These are phyloP conservation scores for Zasmidium citrigriseum DNA, from an alignment of 2,329 filamentous ascomycete genomes.

Conservation along the genomic window DNA sequence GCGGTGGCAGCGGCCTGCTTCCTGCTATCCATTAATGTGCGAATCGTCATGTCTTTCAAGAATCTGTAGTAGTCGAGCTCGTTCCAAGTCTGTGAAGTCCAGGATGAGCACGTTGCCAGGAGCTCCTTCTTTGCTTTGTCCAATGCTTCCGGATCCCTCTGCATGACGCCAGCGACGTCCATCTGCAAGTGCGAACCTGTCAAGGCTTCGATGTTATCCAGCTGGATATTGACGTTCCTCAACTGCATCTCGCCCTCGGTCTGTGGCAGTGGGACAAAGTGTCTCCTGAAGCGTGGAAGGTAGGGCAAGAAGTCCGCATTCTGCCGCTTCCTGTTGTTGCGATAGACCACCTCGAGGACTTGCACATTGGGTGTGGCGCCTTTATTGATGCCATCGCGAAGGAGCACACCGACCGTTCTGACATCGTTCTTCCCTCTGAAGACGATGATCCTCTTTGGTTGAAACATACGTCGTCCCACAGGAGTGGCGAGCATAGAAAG, in stretches of 20 bases:
- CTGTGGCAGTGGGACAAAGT: slow-evolving; percentile 68
- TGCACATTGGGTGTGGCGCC: slow-evolving; percentile 70
- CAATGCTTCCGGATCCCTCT: slow-evolving; percentile 48
- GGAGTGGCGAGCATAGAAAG: slow-evolving; percentile 75
- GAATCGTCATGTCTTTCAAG: slow-evolving; percentile 78
- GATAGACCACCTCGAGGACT: slow-evolving; percentile 70
- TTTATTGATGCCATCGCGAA: slow-evolving; percentile 71
- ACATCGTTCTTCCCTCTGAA: slow-evolving; percentile 78
- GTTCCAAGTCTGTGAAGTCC: slow-evolving; percentile 75
- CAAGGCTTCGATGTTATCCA: slow-evolving; percentile 81
- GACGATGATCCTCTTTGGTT: slow-evolving; percentile 73
- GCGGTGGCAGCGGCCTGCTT: slow-evolving; percentile 63
- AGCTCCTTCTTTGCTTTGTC: slow-evolving; percentile 69
- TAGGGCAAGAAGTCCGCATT: slow-evolving; percentile 87
- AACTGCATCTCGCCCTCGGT: slow-evolving; percentile 67
- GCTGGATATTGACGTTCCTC: slow-evolving; percentile 68
- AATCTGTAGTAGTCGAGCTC: slow-evolving; percentile 75
- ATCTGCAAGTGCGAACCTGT: slow-evolving; percentile 62
- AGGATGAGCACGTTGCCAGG: slow-evolving; percentile 67
- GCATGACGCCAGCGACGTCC: slow-evolving; percentile 41
- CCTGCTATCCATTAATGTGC: slow-evolving; percentile 76
- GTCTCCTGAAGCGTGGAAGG: slow-evolving; percentile 66
- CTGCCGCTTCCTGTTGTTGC: slow-evolving; percentile 67
- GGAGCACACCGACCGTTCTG: slow-evolving; percentile 76
- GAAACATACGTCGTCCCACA: slow-evolving; percentile 77